Base-by-base conservation (phyloP, 1,284 basidiomycete genomes). In the Grifola frondosa region DNA sequence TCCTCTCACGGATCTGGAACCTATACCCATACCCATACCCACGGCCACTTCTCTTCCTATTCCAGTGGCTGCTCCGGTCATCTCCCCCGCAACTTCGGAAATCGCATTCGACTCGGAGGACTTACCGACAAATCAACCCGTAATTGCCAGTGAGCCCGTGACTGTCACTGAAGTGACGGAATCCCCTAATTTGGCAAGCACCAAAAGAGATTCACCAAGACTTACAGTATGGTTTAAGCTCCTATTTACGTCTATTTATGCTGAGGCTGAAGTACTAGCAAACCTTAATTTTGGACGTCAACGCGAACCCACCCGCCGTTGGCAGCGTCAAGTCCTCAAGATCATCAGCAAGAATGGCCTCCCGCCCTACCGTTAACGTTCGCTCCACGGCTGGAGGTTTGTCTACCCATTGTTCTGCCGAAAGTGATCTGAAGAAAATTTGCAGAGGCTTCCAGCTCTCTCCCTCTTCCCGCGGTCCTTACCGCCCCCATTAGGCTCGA, bases 401-500 rank as follows among this genome's bases (percentile, higher is more conserved):
- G 75, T 67, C 30, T 34, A 16, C 19, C 8, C 20, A 26, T 33
- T n/a, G 19, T n/a, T 3, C 11, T n/a, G n/a, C 2, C 4, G 7
- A n/a, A 11, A 25, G 19, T 22, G 10, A 25, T 45, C 40, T 55
- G 44, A 53, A 35, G 16, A 30, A 24, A 36, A 12, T 15, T 23
- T 53, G 21, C 62, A 88, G 91, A 91, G 84, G 78, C 90, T 49
- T 89, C 91, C 40, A 79, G 81, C 70, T 96, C 94, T 46, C 83
- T 97, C 51, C 88, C 94, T 49, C 86, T 97, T 63, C 96, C 96
- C 51, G 92, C 93, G 62, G 97, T 99, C 68, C 81, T 99, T 68
- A 95, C 93, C 64, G 97, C 95, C 38, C 96, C 97, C 62, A 98
- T 99, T 75, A 84, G 96, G 73, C 85, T 96, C 66, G 96, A 99